phyloP scores from a whole-genome alignment of 2,329 filamentous ascomycete genomes.

The Fusarium sp. region DNA sequence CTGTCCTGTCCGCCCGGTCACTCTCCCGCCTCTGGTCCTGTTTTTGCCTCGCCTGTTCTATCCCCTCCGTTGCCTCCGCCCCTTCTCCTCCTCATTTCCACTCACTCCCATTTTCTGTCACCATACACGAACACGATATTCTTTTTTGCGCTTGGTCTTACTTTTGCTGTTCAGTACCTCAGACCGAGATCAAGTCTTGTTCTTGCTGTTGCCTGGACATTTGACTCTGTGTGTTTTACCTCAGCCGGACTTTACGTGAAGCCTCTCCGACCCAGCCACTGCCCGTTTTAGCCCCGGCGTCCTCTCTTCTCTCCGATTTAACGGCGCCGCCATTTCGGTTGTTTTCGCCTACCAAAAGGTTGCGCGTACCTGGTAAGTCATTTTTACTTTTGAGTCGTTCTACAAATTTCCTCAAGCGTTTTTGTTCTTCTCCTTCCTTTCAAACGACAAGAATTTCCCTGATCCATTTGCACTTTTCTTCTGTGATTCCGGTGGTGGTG shows the following conservation, averaged over 20 bases:
- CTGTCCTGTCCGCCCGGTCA: constrained; percentile 27
- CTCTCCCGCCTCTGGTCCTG: constrained; percentile 26
- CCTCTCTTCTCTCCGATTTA: constrained; percentile 27
- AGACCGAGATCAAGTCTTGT: not conserved
- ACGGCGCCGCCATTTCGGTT: constrained; percentile 34
- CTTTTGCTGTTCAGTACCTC: not conserved
- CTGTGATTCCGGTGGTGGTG: constrained; percentile 13
- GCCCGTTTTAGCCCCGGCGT: constrained; percentile 26
- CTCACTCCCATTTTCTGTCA: constrained; percentile 12
- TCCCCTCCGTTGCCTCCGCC: constrained; percentile 25
- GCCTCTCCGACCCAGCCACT: constrained; percentile 25
- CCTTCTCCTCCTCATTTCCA: constrained; percentile 23
- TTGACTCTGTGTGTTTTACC: constrained; percentile 14
- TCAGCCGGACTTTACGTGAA: constrained; percentile 24
- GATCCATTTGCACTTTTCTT: not conserved
- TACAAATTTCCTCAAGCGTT: not conserved
- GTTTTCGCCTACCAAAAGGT: constrained; percentile 24
- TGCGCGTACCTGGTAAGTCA: constrained; percentile 18
- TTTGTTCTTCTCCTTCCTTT: not conserved
- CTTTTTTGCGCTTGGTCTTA: not conserved
- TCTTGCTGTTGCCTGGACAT: constrained; percentile 13
- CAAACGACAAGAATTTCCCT: not conserved
- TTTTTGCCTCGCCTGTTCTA: constrained; percentile 28
- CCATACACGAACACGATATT: constrained; percentile 11
- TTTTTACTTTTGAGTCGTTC: not conserved